These are phyloP conservation scores for Quercus robur DNA, from an alignment of 306 rosid genomes.

Conservation along the genomic window DNA sequence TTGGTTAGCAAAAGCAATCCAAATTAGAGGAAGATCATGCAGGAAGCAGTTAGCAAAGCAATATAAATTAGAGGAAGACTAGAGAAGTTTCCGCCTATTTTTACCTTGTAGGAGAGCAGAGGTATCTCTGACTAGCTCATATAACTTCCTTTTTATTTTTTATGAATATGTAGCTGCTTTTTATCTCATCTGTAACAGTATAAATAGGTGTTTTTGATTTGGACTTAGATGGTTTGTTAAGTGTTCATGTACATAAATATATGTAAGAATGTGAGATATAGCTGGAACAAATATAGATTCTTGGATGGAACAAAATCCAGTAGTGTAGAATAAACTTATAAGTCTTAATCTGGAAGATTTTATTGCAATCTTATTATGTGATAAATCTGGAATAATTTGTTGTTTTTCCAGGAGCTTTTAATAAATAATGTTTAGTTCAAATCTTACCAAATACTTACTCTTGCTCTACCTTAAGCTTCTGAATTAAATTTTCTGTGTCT, in stretches of 20 bases:
- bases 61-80: neutral
- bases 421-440: neutral
- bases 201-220: conserved; percentile 36
- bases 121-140: conserved; percentile 26
- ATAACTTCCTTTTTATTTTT: conserved; percentile 4
- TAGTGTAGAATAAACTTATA: conserved; percentile 20
- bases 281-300: conserved; percentile 25
- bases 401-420: conserved; percentile 2
- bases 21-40: neutral
- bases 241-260: conserved; percentile 36
- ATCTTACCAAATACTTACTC: too few species aligned
- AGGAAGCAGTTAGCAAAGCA: conserved; percentile 11
- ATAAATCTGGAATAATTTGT: neutral
- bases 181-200: conserved; percentile 16
- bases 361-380: neutral
- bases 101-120: conserved; percentile 24
- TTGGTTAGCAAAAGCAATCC: conserved; percentile 4
- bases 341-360: conserved; percentile 19
- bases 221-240: conserved; percentile 28
- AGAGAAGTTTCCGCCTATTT: neutral
- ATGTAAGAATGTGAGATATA: conserved; percentile 30
- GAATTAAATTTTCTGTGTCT: too few species aligned
- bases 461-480: too few species aligned
- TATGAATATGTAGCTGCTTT: neutral
- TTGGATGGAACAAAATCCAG: conserved; percentile 30